phyloP scores from a whole-genome alignment of 805 yeast genomes.

The Dipodascopsis tothii region DNA sequence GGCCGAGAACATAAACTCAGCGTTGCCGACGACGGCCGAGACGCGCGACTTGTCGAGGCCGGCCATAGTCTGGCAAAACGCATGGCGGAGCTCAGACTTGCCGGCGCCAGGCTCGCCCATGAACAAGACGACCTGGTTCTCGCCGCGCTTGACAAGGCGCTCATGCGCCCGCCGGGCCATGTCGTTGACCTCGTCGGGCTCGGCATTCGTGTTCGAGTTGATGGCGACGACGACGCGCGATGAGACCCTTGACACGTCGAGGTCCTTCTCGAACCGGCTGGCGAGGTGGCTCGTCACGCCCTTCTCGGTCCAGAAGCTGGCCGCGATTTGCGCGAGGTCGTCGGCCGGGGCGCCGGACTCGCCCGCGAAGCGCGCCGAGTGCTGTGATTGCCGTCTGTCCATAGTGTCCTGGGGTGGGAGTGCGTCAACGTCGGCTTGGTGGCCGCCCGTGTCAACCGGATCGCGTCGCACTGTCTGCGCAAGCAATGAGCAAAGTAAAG shows the following conservation, averaged over 20 bases:
- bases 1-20: conserved; percentile 34
- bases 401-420: too few relatives aligned
- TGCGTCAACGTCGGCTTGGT: too few relatives aligned
- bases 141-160: conserved; percentile 33
- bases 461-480: too few relatives aligned
- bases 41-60: conserved; percentile 24
- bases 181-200: conserved; percentile 32
- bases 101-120: conserved; percentile 39
- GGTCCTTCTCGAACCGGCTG: conserved; percentile 37
- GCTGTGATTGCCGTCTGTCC: too few relatives aligned
- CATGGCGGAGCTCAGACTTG: conserved; percentile 33
- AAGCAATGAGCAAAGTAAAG: too few relatives aligned
- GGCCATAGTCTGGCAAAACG: neutral
- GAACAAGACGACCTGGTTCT: conserved; percentile 34
- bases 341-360: conserved; percentile 25
- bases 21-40: conserved; percentile 30
- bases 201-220: conserved; percentile 34
- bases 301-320: conserved; percentile 33
- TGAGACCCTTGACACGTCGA: conserved; percentile 35
- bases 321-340: conserved; percentile 35
- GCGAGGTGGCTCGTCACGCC: conserved; percentile 39
- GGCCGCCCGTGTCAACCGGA: too few relatives aligned
- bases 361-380: too few relatives aligned
- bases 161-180: conserved; percentile 35
- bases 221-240: conserved; percentile 35